These are phyloP conservation scores for Magnolia changhungtana DNA, from an alignment of 164 flowering plant species.

Conservation along the genomic window DNA sequence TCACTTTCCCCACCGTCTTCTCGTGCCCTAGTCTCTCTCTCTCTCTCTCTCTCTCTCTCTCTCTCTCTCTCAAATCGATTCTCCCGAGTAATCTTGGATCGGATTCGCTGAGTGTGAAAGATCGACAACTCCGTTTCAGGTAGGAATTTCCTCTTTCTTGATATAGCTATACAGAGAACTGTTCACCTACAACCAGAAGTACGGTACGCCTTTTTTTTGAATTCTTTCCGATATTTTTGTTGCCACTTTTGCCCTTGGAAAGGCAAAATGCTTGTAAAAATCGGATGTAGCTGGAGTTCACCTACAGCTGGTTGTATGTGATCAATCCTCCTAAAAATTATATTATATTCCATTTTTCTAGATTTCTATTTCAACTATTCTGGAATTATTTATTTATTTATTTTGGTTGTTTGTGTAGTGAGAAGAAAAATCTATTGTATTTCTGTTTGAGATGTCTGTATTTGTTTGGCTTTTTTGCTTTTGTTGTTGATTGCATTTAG, in stretches of 20 bases:
- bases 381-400: neutral
- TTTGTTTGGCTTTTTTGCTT: too few species aligned
- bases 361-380: neutral
- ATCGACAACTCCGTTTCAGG: slow-evolving; percentile 8
- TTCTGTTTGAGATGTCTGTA: neutral
- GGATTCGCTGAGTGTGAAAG: neutral
- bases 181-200: neutral
- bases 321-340: neutral
- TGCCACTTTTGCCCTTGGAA: neutral
- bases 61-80: neutral
- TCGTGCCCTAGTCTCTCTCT: slow-evolving; percentile 4
- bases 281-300: neutral
- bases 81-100: slow-evolving; percentile 3
- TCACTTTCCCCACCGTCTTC: neutral
- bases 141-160: neutral
- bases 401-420: neutral
- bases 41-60: neutral
- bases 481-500: neutral
- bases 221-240: neutral
- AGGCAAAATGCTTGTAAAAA: neutral
- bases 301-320: neutral
- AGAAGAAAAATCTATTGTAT: too few species aligned
- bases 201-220: neutral
- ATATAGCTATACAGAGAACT: neutral
- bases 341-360: too few species aligned